A percentile compares a stretch with the other conserved stretches of the same genome.
Evolutionary conservation across 371 early-diverging fungal genomes (phyloP).

Genomic region (Mortierella sp.): DNA sequence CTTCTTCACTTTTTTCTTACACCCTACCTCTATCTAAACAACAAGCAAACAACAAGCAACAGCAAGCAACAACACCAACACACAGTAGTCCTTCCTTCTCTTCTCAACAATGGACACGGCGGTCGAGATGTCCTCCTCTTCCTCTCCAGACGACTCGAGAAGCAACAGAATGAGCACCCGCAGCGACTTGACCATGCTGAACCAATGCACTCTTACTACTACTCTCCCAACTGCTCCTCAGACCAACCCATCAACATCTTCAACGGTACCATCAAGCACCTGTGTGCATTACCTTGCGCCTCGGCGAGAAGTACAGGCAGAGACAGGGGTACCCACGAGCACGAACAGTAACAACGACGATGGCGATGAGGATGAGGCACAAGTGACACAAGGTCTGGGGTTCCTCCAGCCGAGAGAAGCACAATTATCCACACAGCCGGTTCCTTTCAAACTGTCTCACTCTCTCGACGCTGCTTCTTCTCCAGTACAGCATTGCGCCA

Average conservation of each 20-base stretch:
- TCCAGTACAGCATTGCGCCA: not conserved
- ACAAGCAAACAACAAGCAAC: no score
- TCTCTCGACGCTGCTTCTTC: not conserved
- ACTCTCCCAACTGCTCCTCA: not conserved
- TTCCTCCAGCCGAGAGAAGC: not conserved
- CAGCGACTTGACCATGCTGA: not conserved
- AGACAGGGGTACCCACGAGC: not conserved
- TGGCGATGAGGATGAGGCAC: not conserved
- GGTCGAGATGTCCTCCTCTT: not conserved
- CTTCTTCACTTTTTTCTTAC: not conserved
- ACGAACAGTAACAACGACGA: not conserved
- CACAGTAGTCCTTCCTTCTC: not conserved
- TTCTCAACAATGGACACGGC: not conserved
- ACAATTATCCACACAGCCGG: not conserved
- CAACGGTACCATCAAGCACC: not conserved
- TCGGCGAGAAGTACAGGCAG: not conserved
- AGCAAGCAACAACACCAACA: no score
- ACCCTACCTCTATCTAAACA: no score
- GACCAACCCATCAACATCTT: not conserved
- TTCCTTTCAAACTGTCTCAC: not conserved
- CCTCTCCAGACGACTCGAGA: not conserved
- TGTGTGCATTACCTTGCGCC: not conserved
- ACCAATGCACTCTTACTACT: not conserved
- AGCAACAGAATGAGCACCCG: not conserved
- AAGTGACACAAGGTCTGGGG: not conserved